phyloP scores from a whole-genome alignment of 768 basidiomycete genomes.

The Mycena rosella region DNA sequence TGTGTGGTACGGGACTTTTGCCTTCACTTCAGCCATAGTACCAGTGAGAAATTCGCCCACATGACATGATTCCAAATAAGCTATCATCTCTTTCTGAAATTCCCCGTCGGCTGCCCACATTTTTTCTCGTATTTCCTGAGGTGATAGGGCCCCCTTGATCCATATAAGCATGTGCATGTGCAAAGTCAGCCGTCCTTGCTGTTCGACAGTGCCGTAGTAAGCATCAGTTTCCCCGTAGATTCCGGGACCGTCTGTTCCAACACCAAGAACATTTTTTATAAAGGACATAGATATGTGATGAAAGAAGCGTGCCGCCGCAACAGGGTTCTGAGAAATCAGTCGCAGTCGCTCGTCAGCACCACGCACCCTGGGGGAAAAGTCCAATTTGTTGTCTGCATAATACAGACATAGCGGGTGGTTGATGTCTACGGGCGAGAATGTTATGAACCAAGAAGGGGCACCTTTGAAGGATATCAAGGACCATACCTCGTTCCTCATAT shows the following conservation, averaged over 20 bases:
- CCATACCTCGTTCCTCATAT: no score
- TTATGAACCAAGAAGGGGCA: conserved; percentile 37
- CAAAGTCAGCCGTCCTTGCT: conserved; percentile 47
- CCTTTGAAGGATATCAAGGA: no score
- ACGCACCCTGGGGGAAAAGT: conserved; percentile 28
- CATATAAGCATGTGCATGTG: conserved; percentile 36
- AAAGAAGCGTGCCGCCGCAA: conserved; percentile 47
- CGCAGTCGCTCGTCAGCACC: conserved; percentile 22
- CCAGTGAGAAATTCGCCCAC: conserved; percentile 48
- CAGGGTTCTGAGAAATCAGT: conserved; percentile 43
- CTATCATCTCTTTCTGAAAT: conserved; percentile 38
- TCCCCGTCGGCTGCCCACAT: conserved; percentile 39
- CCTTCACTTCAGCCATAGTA: conserved; percentile 39
- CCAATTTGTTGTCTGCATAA: conserved; percentile 39
- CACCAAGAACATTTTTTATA: conserved; percentile 19
- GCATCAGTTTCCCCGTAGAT: conserved; percentile 53
- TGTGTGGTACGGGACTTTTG: conserved; percentile 3
- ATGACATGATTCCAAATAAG: conserved; percentile 43
- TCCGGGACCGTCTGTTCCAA: conserved; percentile 45
- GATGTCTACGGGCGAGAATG: conserved; percentile 47
- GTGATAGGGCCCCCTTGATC: conserved; percentile 43
- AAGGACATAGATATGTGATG: conserved; percentile 9
- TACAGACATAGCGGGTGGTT: conserved; percentile 49
- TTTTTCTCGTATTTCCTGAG: conserved; percentile 48
- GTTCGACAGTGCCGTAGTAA: conserved; percentile 51